Evolutionary conservation across 2,329 filamentous ascomycete species (phyloP), one percentile per base, ranked within the genome.

Genomic region (Fusarium chlamydosporum): DNA sequence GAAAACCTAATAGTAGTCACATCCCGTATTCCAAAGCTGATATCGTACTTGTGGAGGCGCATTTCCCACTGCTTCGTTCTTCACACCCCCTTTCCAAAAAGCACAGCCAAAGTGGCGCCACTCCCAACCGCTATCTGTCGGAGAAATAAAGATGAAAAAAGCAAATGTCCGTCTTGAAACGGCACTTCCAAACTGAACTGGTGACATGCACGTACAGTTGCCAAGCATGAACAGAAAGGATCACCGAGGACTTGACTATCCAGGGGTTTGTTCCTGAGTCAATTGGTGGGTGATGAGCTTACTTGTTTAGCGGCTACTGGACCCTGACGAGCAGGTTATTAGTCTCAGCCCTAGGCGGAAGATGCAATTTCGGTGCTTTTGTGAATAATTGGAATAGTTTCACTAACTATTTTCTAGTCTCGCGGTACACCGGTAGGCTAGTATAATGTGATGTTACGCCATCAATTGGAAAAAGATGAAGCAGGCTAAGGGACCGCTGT

Each of bases 141-240:
- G 26, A 31, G 29, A 29, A 29, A 11, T 9, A 29, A 15, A 38
- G 20, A 15, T 41, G 12, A 16, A 51, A n/a, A 31, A 23, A n/a
- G 4, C 11, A 60, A 64, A 46, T 13, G 45, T 59, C 53, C 46
- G 41, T 18, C 65, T 62, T 60, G 29, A 56, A 65, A 29, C 45
- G 52, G 38, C n/a, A 27, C 42, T 31, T 45, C 42, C 42, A 16
- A 7, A n/a, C 23, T n/a, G 6, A 37, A 29, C 16, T 11, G 7
- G 26, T 10, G 15, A 23, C 23, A 37, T 8, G 16, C 31, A 16
- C 27, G n/a, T 16, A 34, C 16, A 26, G 18, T 52, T 18, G 7
- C 4, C 13, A 29, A 23, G 40, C 20, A n/a, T 18, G 18, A 42
- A 57, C 26, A 18, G 16, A 18, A 55, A 31, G 38, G 34, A 23